Percentiles rank a stretch among this genome's conserved stretches.
phyloP scores from a whole-genome alignment of 2,329 filamentous ascomycete genomes.

The Alternaria sp. region DNA sequence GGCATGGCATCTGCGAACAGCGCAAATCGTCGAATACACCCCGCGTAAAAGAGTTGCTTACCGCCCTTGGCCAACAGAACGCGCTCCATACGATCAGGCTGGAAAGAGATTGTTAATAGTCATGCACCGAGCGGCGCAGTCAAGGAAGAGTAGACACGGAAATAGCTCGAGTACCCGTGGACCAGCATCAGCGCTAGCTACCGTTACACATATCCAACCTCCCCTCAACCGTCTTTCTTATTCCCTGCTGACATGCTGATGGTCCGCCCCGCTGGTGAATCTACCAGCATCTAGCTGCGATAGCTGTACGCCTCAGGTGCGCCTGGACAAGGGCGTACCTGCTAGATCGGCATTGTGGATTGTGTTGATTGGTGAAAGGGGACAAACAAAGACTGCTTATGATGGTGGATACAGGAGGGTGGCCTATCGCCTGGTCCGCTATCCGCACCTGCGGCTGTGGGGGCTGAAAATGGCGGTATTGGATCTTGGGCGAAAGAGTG shows the following conservation, averaged over 20 bases:
- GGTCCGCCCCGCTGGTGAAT: constrained; percentile 1
- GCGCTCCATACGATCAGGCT: neutral
- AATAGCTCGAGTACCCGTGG: constrained; percentile 5
- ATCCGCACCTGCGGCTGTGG: constrained; percentile 8
- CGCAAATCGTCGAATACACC: neutral
- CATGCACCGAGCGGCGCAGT: neutral
- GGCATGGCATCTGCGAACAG: constrained; percentile 1
- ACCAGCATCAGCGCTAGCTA: constrained; percentile 3
- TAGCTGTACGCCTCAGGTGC: constrained; percentile 8
- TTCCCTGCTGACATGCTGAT: constrained; percentile 10
- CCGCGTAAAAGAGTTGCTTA: neutral
- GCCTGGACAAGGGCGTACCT: constrained; percentile 9
- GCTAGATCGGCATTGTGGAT: neutral
- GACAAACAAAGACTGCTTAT: constrained; percentile 8
- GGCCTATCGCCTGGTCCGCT: constrained; percentile 9
- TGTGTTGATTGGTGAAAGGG: constrained; percentile 7
- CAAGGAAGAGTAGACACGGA: neutral
- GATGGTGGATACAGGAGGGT: constrained; percentile 6
- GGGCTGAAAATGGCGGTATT: constrained; percentile 13
- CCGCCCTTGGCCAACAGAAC: neutral
- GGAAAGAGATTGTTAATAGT: constrained; percentile 3
- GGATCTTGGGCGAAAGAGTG: neutral
- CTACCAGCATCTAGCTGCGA: constrained; percentile 5
- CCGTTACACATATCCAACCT: constrained; percentile 1
- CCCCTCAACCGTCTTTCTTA: constrained; percentile 2